phyloP scores from a whole-genome alignment of 1,284 basidiomycete species.

The Lentinula novae-zelandiae region DNA sequence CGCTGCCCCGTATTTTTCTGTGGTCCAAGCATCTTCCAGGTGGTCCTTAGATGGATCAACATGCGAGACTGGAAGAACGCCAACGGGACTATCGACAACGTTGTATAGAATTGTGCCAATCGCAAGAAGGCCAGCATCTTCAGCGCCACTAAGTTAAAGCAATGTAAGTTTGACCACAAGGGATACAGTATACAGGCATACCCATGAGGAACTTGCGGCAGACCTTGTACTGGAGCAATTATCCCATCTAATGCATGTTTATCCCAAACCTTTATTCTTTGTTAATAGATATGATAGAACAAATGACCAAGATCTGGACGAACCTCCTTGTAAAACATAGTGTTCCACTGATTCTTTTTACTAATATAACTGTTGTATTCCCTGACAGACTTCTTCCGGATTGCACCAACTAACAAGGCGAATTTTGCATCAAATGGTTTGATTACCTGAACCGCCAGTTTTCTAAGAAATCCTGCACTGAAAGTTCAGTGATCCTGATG shows the following conservation, averaged over 20 bases:
- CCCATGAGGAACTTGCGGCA: conserved; percentile 74
- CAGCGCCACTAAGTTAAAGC: conserved; percentile 38
- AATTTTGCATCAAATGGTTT: conserved; percentile 54
- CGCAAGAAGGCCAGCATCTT: conserved; percentile 51
- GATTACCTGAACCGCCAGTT: conserved; percentile 43
- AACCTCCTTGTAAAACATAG: conserved; percentile 57
- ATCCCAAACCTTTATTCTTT: conserved; percentile 61
- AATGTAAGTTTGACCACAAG: background rate
- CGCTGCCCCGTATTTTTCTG: conserved; percentile 41
- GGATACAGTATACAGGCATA: conserved; percentile 25
- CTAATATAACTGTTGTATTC: conserved; percentile 45
- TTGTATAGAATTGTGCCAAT: conserved; percentile 61
- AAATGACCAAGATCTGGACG: conserved; percentile 14
- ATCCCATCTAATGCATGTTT: conserved; percentile 68
- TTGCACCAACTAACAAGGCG: conserved; percentile 32
- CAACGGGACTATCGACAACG: conserved; percentile 74
- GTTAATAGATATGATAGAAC: background rate
- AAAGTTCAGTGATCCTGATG: background rate
- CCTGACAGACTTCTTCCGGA: conserved; percentile 48
- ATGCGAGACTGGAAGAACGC: conserved; percentile 77
- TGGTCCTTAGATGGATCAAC: conserved; percentile 66
- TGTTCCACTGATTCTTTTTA: conserved; percentile 48
- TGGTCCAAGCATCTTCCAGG: conserved; percentile 55
- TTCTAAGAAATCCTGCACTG: conserved; percentile 46
- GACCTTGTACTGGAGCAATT: conserved; percentile 69